Evolutionary conservation across 2,329 filamentous ascomycete genomes (phyloP), one percentile per base, ranked within the genome.

Genomic region (Remersonia thermophila): DNA sequence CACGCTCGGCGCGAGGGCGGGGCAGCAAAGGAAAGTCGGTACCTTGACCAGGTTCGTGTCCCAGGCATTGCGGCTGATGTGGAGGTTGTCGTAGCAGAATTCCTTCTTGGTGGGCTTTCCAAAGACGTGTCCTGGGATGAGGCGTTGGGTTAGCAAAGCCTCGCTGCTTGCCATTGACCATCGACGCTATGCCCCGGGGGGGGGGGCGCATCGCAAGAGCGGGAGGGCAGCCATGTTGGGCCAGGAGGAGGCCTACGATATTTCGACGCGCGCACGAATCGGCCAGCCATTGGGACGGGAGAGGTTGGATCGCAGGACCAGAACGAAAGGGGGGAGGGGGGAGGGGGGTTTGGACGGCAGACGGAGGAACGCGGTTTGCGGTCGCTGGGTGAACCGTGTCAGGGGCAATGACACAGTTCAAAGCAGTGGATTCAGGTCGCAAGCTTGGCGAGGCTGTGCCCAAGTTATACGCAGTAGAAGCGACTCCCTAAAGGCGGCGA

Each of bases 31-130:
- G 15, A 4, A 15, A 13, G 16, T 61, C 93, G 12, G 18, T 61
- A 93, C 86, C 80, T 96, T 96, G 65, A 96, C 74, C 55, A 98
- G 68, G 66, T 98, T 98, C 54, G 87, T 95, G 62, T 98, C 91
- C 91, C 91, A 98, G 38, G 91, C 91, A 77, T 98, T 98, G 63
- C 82, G 84, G 55, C 86, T 95, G 62, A 98, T 85, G 58, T 85
- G 84, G 50, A 98, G 69, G 62, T 96, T 96, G 63, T 98, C 91
- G 66, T 96, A 98, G 70, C 87, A 95, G 73, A 84, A 83, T 61
- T 98, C 91, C 74, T 94, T 95, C 63, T 84, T 80, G 48, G 87
- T 93, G 45, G 85, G 67, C 65, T 93, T 91, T 59, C 91, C 91
- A 68, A 95, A 98, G 66, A 98, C 83, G 72, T 98, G 91, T 71